Evolutionary conservation across 2,329 filamentous ascomycete species (phyloP), one percentile per base, ranked within the genome.

Genomic region (Xylariomycetidae sp.): DNA sequence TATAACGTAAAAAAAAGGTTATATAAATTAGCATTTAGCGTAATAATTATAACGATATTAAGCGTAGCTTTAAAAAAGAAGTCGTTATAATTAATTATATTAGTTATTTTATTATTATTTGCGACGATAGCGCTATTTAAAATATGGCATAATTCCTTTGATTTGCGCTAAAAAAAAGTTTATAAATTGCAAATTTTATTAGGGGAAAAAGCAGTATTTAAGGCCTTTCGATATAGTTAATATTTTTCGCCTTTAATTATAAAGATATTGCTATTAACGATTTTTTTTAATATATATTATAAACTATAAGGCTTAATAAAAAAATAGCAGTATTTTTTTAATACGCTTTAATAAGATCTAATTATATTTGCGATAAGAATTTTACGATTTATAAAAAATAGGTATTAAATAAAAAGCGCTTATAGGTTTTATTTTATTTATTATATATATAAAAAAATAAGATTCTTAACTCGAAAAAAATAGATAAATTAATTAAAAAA

Each of bases 191-290:
- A 54, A 15, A 61, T 45, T 16, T 58, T 58, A 1, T 45, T 32
- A 5, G 50, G 28, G 1, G 55, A 53, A 34, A 67, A 66, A 3
- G 50, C 45, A 7, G 39, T 29, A 27, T 33, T 51, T 9, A 66
- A 40, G 31, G 58, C 42, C n/a, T 51, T 57, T 17, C 61, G 48
- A 25, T 59, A 53, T n/a, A 39, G 37, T 23, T 50, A 52, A 30
- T 66, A 61, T 27, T 54, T 45, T 9, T 57, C 55, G 11, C 55
- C 57, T 30, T 64, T 56, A 9, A 54, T 44, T 22, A 62, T 58
- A 2, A 58, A 49, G 3, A 66, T 42, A 1, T 59, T 61, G 4
- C 44, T 35, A 3, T 50, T 52, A 4, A 44, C 36, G 16, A 55
- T 40, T 19, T 46, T 41, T 11, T 38, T 45, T 3, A 47, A 39